Evolutionary conservation across 108 stramenopile species (phyloP).

Genomic region (Cylindrotheca fusiformis): DNA sequence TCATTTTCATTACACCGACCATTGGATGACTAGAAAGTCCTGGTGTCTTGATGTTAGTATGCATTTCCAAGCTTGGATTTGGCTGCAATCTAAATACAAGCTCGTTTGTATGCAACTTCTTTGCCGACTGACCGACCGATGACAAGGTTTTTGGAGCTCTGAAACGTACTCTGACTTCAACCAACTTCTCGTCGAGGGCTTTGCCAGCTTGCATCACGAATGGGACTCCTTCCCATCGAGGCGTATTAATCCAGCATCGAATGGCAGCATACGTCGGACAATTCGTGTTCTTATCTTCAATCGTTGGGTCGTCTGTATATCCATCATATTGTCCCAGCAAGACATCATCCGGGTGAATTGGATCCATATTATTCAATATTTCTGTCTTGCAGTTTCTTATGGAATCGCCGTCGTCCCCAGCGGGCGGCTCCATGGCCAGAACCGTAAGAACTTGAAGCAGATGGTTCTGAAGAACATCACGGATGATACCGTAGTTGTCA

Average conservation of each 20-base stretch:
- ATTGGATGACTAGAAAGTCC: conserved; percentile 74
- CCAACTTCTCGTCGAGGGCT: conserved; percentile 89
- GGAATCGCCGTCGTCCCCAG: conserved; percentile 53
- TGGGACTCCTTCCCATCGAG: conserved; percentile 96
- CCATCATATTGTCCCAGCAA: conserved; percentile 96
- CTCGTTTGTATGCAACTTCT: conserved; percentile 70
- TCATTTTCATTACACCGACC: conserved; percentile 68
- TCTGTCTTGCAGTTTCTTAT: conserved; percentile 94
- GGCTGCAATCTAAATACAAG: conserved; percentile 92
- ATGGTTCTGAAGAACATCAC: conserved; percentile 95
- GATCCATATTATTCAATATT: conserved; percentile 78
- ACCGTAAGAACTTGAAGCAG: conserved; percentile 86
- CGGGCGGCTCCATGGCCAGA: conserved; percentile 80
- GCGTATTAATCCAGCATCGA: conserved; percentile 85
- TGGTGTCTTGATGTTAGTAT: conserved; percentile 91
- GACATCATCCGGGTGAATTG: conserved; percentile 69
- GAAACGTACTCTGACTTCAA: conserved; percentile 91
- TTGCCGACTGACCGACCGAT: conserved; percentile 32
- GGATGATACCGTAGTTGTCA: conserved; percentile 90
- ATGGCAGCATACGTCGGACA: conserved; percentile 90
- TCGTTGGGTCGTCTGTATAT: conserved; percentile 84
- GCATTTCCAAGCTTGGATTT: conserved; percentile 80
- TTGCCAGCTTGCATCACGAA: conserved; percentile 98
- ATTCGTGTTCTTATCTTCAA: conserved; percentile 79
- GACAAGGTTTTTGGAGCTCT: conserved; percentile 54